Conservation (phyloP, 176 grass and related monocot species). For the Oryza glaberrima region DNA sequence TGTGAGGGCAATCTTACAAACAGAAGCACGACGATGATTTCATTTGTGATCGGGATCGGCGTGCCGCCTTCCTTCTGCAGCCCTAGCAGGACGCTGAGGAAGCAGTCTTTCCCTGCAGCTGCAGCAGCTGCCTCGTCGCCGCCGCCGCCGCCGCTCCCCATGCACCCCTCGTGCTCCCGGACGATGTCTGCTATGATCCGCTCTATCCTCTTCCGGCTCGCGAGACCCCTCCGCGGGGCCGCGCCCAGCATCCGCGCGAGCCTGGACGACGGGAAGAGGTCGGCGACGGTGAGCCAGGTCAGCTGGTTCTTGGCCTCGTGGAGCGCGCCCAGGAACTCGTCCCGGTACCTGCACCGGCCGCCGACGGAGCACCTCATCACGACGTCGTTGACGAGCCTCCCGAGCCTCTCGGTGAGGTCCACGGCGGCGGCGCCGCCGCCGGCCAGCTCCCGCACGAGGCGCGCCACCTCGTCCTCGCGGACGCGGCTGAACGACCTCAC, state of each 20-base stretch:
- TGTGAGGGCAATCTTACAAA: conserved; percentile 22
- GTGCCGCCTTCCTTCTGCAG: conserved; percentile 21
- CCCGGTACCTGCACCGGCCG: conserved; percentile 22
- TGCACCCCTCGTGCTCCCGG: not conserved
- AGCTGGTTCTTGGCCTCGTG: not conserved
- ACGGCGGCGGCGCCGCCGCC: not conserved
- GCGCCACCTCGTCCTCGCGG: conserved; percentile 40
- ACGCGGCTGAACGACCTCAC: conserved; percentile 5
- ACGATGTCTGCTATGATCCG: conserved; percentile 13
- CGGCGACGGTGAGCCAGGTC: not conserved
- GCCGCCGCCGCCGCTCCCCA: not conserved
- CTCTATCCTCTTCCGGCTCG: not conserved
- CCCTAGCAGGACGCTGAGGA: conserved; percentile 14
- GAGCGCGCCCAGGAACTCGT: conserved; percentile 34
- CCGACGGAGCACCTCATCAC: conserved; percentile 26
- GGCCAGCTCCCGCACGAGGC: not conserved
- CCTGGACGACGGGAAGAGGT: conserved; percentile 32
- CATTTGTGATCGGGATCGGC: not conserved
- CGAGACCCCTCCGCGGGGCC: not conserved
- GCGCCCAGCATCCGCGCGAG: not conserved
- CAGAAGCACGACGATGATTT: not conserved
- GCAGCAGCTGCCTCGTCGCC: not conserved
- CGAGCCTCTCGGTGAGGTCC: not conserved
- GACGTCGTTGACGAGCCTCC: conserved; percentile 13
- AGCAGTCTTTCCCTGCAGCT: not conserved